These are phyloP conservation scores for Penicillium antarcticum DNA, from an alignment of 495 filamentous ascomycete species.

Conservation along the genomic window DNA sequence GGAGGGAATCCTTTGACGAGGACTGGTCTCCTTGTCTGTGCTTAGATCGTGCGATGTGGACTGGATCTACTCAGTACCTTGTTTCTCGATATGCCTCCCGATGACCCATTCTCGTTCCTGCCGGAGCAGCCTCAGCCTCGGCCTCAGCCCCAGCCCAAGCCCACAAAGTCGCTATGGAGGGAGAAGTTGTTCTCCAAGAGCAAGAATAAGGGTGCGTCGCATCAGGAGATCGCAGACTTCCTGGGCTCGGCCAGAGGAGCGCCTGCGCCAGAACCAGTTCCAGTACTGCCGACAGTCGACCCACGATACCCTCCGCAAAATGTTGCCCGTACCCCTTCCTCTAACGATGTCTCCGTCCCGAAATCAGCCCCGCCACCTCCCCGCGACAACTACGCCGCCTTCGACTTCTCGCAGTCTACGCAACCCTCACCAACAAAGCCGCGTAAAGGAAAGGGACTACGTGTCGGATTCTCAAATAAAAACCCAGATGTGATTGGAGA, in stretches of 20 bases:
- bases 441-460: conserved; percentile 56
- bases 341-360: conserved; percentile 21
- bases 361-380: conserved; percentile 9
- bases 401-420: conserved; percentile 8
- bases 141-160: conserved; percentile 17
- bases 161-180: conserved; percentile 43
- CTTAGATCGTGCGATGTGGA: conserved; percentile 17
- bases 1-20: conserved; percentile 4
- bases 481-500: conserved; percentile 78
- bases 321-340: conserved; percentile 19
- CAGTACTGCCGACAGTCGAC: conserved; percentile 12
- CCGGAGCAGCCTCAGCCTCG: conserved; percentile 37
- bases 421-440: conserved; percentile 8
- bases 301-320: conserved; percentile 17
- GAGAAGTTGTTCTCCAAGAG: conserved; percentile 49
- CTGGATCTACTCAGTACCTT: conserved; percentile 6
- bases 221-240: conserved; percentile 46
- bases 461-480: conserved; percentile 66
- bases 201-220: conserved; percentile 29
- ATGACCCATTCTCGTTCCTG: conserved; percentile 40
- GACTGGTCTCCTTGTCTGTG: conserved; percentile 16
- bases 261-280: not conserved
- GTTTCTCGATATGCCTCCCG: conserved; percentile 33
- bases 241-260: conserved; percentile 27
- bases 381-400: conserved; percentile 15